Evolutionary conservation across 768 basidiomycete genomes (phyloP).

Genomic region (Pulveroboletus ravenelii): DNA sequence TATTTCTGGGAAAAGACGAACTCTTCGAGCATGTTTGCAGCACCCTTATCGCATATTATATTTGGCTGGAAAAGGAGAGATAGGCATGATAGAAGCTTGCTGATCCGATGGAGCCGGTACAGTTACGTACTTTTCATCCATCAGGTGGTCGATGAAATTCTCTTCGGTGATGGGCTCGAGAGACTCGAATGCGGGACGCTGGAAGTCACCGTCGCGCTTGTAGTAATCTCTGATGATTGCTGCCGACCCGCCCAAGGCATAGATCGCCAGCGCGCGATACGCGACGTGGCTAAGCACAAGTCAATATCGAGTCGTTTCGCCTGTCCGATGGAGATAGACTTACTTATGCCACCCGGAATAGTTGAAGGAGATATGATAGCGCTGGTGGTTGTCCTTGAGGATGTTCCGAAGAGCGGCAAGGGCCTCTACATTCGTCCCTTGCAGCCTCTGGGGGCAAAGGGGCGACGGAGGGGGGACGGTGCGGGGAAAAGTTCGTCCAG

Average conservation of each 20-base stretch:
- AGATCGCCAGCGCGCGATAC: constrained; percentile 28
- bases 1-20: constrained; percentile 30
- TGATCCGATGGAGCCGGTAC: background rate
- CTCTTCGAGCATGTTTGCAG: constrained; percentile 17
- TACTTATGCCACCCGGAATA: constrained; percentile 49
- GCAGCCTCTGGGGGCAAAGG: constrained; percentile 25
- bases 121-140: constrained; percentile 23
- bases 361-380: constrained; percentile 48
- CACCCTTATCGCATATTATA: constrained; percentile 17
- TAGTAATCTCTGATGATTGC: constrained; percentile 25
- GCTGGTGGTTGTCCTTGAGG: constrained; percentile 46
- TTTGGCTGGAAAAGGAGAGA: constrained; percentile 21
- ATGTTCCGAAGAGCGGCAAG: constrained; percentile 23
- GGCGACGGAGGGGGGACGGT: constrained; percentile 21
- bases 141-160: constrained; percentile 23
- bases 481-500: constrained; percentile 23
- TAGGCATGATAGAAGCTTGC: constrained; percentile 27
- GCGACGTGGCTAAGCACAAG: constrained; percentile 21
- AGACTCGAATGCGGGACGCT: constrained; percentile 23
- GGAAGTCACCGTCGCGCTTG: constrained; percentile 12
- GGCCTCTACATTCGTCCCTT: constrained; percentile 22
- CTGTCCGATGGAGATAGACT: constrained; percentile 1
- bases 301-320: background rate
- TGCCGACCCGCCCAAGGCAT: constrained; percentile 23
- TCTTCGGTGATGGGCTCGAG: constrained; percentile 21